phyloP scores from a whole-genome alignment of 805 yeast species.

The Danielia oregonensis region DNA sequence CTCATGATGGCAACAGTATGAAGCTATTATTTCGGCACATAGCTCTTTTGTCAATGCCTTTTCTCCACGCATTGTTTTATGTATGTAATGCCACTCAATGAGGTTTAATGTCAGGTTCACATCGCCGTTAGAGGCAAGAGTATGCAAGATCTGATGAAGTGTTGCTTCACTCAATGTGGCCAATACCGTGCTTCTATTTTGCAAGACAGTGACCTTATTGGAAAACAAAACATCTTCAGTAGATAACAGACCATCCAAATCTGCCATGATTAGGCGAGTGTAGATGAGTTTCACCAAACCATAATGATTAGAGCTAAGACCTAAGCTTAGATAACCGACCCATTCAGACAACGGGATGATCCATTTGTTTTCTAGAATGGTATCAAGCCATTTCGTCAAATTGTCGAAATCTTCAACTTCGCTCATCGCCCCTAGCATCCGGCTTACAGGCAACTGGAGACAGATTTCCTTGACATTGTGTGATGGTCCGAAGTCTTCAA shows the following conservation, averaged over 20 bases:
- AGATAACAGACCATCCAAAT: slow-evolving; percentile 17
- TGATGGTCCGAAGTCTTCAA: slow-evolving; percentile 17
- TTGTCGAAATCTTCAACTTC: slow-evolving; percentile 21
- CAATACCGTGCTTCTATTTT: slow-evolving; percentile 9
- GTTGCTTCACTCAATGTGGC: slow-evolving; percentile 20
- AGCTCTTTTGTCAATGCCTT: slow-evolving; percentile 30
- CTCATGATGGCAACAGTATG: slow-evolving; percentile 28
- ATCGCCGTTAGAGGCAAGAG: slow-evolving; percentile 35
- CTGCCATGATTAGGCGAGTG: slow-evolving; percentile 27
- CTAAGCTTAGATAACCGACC: slow-evolving; percentile 22
- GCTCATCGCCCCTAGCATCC: slow-evolving; percentile 15
- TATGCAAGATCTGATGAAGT: slow-evolving; percentile 25
- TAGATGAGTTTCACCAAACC: slow-evolving; percentile 25
- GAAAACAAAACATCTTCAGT: slow-evolving; percentile 24
- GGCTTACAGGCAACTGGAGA: slow-evolving; percentile 16
- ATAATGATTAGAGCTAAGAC: slow-evolving; percentile 24
- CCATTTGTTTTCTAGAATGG: neutral
- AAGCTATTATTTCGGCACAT: slow-evolving; percentile 28
- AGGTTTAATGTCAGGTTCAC: slow-evolving; percentile 29
- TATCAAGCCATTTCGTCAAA: slow-evolving; percentile 13
- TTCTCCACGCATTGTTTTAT: slow-evolving; percentile 29
- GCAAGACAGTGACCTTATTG: neutral
- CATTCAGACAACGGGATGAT: slow-evolving; percentile 12
- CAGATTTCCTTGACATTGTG: slow-evolving; percentile 1
- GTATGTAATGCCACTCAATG: slow-evolving; percentile 35